A percentile compares a stretch with the other conserved stretches of the same genome.
Evolutionary conservation across 2,329 filamentous ascomycete genomes (phyloP).

Genomic region (Aureobasidium sp.): DNA sequence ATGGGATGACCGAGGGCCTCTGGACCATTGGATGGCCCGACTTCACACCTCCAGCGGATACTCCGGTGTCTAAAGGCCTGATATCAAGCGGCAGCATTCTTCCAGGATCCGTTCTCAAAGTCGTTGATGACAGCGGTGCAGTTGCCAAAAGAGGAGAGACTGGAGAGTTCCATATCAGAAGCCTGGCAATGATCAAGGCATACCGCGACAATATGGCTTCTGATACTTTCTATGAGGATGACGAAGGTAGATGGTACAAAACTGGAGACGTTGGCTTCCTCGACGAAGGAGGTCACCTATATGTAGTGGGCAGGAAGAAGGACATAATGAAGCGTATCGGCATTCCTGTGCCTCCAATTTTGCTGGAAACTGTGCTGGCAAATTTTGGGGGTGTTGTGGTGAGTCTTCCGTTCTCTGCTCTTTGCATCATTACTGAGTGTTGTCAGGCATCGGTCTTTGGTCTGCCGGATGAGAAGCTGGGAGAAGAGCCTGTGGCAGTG

Average conservation of each 20-base stretch:
- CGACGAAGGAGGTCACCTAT: background rate
- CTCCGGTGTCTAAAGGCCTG: background rate
- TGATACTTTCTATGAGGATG: background rate
- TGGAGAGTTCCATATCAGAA: background rate
- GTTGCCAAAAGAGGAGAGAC: background rate
- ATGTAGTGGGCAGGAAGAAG: conserved; percentile 2
- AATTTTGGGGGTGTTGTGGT: background rate
- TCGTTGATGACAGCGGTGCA: background rate
- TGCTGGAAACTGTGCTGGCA: background rate
- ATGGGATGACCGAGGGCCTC: conserved; percentile 3
- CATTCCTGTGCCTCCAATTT: background rate
- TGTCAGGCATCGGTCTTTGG: background rate
- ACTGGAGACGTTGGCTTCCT: conserved; percentile 2
- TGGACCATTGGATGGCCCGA: background rate
- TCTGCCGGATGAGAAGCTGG: background rate
- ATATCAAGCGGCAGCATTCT: background rate
- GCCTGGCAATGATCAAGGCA: background rate
- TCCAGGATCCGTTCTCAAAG: background rate
- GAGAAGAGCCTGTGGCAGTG: background rate
- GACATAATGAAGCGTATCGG: conserved; percentile 7
- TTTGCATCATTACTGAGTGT: background rate
- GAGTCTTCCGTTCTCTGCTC: background rate
- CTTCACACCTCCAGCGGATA: background rate
- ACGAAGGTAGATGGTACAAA: conserved; percentile 3
- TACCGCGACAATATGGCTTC: background rate